Percentiles rank a stretch among this genome's conserved stretches.
Conservation (phyloP, 768 basidiomycete genomes). For the Leccinum truebloodii region DNA sequence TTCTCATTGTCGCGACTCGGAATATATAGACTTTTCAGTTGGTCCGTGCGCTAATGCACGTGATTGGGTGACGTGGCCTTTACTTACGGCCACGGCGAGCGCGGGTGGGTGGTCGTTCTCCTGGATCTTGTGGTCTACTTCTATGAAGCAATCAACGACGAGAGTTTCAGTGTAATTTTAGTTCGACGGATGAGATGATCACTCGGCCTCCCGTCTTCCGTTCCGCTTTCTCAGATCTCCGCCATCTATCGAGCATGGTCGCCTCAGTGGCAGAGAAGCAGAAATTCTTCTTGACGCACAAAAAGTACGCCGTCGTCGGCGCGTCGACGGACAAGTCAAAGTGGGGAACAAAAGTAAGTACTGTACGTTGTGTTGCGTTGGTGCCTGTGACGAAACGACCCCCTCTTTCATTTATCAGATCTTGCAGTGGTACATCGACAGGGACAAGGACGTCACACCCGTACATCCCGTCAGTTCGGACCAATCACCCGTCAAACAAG, state of each 20-base stretch:
- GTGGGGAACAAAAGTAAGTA: constrained; percentile 69
- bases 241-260: constrained; percentile 22
- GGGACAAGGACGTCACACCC: constrained; percentile 62
- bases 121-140: background rate
- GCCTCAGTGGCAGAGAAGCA: constrained; percentile 43
- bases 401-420: constrained; percentile 41
- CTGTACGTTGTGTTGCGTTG: no score
- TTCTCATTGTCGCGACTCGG: constrained; percentile 6
- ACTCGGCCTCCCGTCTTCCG: constrained; percentile 6
- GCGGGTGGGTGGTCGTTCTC: background rate
- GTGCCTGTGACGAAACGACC: background rate
- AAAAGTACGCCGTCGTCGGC: constrained; percentile 76
- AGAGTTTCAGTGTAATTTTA: background rate
- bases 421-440: constrained; percentile 72
- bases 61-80: constrained; percentile 12
- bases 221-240: constrained; percentile 6
- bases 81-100: background rate
- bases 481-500: background rate
- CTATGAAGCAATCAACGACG: background rate
- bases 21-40: constrained; percentile 36
- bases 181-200: constrained; percentile 2
- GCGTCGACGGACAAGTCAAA: constrained; percentile 80
- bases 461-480: constrained; percentile 63
- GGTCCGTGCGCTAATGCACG: constrained; percentile 38
- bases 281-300: constrained; percentile 57